Percentiles rank a stretch among this genome's conserved stretches.
These are phyloP conservation scores for Leucoagaricus sp. DNA, from an alignment of 1,284 basidiomycete species.

Conservation along the genomic window DNA sequence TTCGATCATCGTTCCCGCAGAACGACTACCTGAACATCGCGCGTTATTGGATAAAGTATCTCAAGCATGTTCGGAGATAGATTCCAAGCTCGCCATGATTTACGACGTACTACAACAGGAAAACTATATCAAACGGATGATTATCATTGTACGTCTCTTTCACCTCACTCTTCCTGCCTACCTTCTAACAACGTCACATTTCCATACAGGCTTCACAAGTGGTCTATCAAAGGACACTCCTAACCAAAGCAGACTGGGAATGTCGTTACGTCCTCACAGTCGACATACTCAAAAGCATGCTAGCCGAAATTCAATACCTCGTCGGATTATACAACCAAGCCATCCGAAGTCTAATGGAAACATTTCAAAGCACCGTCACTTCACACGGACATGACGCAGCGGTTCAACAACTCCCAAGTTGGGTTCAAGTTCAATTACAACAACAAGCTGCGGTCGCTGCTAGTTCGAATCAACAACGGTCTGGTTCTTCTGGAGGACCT, in stretches of 20 bases:
- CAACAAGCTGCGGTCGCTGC: constrained; percentile 10
- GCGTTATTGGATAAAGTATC: constrained; percentile 15
- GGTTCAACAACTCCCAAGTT: constrained; percentile 14
- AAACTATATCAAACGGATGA: constrained; percentile 15
- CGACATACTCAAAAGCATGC: constrained; percentile 13
- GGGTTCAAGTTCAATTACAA: constrained; percentile 14
- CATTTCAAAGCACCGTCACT: constrained; percentile 9
- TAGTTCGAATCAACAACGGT: background rate
- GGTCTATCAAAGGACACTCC: constrained; percentile 13
- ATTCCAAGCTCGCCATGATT: constrained; percentile 16
- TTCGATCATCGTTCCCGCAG: constrained; percentile 13
- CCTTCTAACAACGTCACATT: background rate
- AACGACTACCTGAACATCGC: constrained; percentile 14
- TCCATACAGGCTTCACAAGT: constrained; percentile 12
- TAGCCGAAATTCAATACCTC: constrained; percentile 15
- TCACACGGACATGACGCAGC: constrained; percentile 12
- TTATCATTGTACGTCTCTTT: constrained; percentile 10
- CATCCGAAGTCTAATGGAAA: constrained; percentile 12
- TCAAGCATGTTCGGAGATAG: constrained; percentile 14
- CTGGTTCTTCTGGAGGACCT: too few species aligned
- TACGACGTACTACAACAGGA: constrained; percentile 15
- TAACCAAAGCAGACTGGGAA: constrained; percentile 14
- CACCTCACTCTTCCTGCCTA: background rate
- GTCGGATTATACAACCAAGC: constrained; percentile 14
- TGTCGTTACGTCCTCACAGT: constrained; percentile 14